Conservation (phyloP, 441 rosid species). For the Euphorbia corollata region DNA sequence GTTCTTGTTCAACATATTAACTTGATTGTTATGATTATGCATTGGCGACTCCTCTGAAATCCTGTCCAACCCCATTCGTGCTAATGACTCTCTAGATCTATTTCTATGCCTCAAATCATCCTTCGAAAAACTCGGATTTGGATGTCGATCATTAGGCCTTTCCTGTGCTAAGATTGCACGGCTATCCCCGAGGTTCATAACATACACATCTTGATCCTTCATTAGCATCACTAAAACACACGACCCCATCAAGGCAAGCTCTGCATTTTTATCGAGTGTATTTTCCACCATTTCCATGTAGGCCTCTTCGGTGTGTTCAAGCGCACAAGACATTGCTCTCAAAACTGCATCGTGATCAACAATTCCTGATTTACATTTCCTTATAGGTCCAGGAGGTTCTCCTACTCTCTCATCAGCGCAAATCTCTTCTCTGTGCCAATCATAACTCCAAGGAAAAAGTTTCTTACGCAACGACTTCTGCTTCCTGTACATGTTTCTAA, state of each 20-base stretch:
- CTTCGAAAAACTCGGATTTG: constrained; percentile 47
- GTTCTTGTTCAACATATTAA: constrained; percentile 66
- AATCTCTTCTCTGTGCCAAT: constrained; percentile 86
- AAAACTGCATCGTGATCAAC: constrained; percentile 74
- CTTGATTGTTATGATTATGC: constrained; percentile 65
- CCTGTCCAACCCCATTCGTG: constrained; percentile 86
- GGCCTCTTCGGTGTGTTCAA: constrained; percentile 65
- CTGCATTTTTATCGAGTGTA: constrained; percentile 71
- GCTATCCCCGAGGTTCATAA: constrained; percentile 95
- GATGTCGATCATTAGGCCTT: constrained; percentile 68
- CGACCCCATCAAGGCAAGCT: constrained; percentile 93
- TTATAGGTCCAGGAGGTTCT: constrained; percentile 56
- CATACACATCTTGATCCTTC: constrained; percentile 94
- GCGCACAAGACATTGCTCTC: constrained; percentile 75
- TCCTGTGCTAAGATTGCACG: constrained; percentile 85
- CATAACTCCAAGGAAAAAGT: constrained; percentile 92
- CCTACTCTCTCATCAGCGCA: constrained; percentile 52
- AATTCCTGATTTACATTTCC: constrained; percentile 75
- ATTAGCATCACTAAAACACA: constrained; percentile 90
- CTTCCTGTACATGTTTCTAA: constrained; percentile 59
- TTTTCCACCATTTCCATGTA: constrained; percentile 93
- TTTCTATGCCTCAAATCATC: constrained; percentile 64
- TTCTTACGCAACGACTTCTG: constrained; percentile 83
- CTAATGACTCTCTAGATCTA: constrained; percentile 74
- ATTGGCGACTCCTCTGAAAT: constrained; percentile 95